Base-by-base conservation (phyloP, 2,329 filamentous ascomycete genomes). In the Tolypocladium ophioglossoides region DNA sequence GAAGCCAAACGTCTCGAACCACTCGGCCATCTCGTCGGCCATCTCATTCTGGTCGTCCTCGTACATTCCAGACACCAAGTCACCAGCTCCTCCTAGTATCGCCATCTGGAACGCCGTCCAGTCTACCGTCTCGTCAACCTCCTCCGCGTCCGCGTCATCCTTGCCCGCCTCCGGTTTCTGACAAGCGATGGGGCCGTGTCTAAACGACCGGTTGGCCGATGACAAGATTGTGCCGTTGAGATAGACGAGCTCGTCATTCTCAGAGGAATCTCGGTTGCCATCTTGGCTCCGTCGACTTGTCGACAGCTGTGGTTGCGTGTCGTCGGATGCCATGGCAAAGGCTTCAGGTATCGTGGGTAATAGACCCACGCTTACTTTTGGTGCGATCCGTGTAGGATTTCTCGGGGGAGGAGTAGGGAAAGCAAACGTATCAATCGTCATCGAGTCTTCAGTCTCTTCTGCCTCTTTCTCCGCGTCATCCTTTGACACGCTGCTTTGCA, bases 31-130 rank as follows among this genome's bases (percentile, higher is more conserved):
- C 9, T 80, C 77, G 27, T 70, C 67, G 5, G 63, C 63, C 51
- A 64, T 51, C 12, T 72, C 71, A 4, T 69, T 62, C 39, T 75
- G 73, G 4, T 68, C 63, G 54, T 80, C 77, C 53, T 78, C 77
- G 6, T 72, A 59, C 30, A 61, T 40, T 51, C 77, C 78, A 20
- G 68, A 68, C 52, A 74, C 70, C 47, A 78, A 70, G 58, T 80
- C 78, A 34, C 77, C 78, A 2, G 78, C 77, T 6, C 78, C 79
- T 44, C 81, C 80, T 0, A 79, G 68, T 51, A 84, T 83, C 18
- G 82, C 81, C 75, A 84, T 83, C 66, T 85, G 82, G 63, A 84
- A 85, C 4, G 81, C 80, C 7, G 78, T 82, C 81, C 81, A 84
- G 69, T 85, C 81, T 4, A 84, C 66, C 10, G 72, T 75, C 20